phyloP scores from a whole-genome alignment of 2,329 filamentous ascomycete genomes.

The Pseudogymnoascus sp. region DNA sequence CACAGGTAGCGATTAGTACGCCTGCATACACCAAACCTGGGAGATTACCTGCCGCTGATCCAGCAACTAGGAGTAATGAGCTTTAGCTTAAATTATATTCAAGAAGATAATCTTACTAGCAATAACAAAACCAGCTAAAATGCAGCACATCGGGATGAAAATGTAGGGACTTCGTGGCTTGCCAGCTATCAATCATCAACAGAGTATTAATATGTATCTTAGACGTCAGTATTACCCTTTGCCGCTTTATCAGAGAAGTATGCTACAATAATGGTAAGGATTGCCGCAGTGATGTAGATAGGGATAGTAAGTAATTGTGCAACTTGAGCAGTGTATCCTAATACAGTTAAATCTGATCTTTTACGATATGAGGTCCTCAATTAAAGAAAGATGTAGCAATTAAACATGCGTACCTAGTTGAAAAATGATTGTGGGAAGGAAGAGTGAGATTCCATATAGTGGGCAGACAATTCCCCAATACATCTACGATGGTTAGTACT shows the following conservation, averaged over 20 bases:
- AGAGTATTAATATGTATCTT: slow-evolving; percentile 46
- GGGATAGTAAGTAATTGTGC: slow-evolving; percentile 36
- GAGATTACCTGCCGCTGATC: slow-evolving; percentile 24
- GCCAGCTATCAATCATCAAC: slow-evolving; percentile 41
- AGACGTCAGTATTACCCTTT: slow-evolving; percentile 46
- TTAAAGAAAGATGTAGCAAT: too few relatives aligned
- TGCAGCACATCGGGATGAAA: slow-evolving; percentile 44
- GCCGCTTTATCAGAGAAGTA: slow-evolving; percentile 49
- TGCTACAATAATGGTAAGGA: slow-evolving; percentile 50
- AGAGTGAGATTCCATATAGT: slow-evolving; percentile 36
- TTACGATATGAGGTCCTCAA: too few relatives aligned
- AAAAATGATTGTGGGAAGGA: slow-evolving; percentile 35
- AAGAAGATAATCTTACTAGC: too few relatives aligned
- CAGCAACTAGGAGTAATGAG: slow-evolving; percentile 32
- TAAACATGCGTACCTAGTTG: slow-evolving; percentile 30
- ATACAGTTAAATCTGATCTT: too few relatives aligned
- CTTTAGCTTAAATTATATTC: too few relatives aligned
- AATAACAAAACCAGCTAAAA: slow-evolving; percentile 49
- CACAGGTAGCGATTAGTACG: slow-evolving; percentile 37
- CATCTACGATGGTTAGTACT: slow-evolving; percentile 29
- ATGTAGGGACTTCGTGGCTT: slow-evolving; percentile 44
- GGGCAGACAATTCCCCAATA: slow-evolving; percentile 53
- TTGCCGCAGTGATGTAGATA: slow-evolving; percentile 31
- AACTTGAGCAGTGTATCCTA: slow-evolving; percentile 44
- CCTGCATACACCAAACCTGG: slow-evolving; percentile 39